Evolutionary conservation across 371 early-diverging fungal species (phyloP).

Genomic region (Mortierella sp.): DNA sequence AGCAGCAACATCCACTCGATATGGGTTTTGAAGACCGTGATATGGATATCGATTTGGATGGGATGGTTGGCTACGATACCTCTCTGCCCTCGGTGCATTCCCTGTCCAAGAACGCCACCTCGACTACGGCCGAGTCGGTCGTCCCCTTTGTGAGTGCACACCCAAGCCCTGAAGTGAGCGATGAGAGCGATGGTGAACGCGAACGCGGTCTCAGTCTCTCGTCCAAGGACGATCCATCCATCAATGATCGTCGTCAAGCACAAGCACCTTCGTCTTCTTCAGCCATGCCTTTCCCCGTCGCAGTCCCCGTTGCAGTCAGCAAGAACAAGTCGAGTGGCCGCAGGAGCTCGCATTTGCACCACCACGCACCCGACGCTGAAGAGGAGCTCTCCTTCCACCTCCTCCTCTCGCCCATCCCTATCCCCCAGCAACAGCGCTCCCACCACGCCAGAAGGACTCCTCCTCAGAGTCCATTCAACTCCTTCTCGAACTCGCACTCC

Average conservation of each 20-base stretch:
- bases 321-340: neutral
- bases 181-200: conserved; percentile 47
- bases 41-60: conserved; percentile 42
- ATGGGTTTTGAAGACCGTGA: conserved; percentile 23
- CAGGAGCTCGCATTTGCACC: neutral
- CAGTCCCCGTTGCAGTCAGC: neutral
- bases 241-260: neutral
- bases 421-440: conserved; percentile 25
- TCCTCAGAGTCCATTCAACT: conserved; percentile 34
- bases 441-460: conserved; percentile 20
- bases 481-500: conserved; percentile 1
- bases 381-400: conserved; percentile 33
- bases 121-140: neutral
- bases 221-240: conserved; percentile 20
- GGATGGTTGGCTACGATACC: conserved; percentile 9
- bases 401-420: conserved; percentile 50
- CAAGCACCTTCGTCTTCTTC: neutral
- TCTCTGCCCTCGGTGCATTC: conserved; percentile 8
- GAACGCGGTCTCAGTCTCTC: conserved; percentile 11
- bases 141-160: conserved; percentile 42
- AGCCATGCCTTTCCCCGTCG: neutral
- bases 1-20: conserved; percentile 37
- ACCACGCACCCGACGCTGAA: neutral
- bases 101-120: neutral
- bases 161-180: conserved; percentile 50